phyloP scores from a whole-genome alignment of 2,329 filamentous ascomycete species.

The Colletotrichum nymphaeae region DNA sequence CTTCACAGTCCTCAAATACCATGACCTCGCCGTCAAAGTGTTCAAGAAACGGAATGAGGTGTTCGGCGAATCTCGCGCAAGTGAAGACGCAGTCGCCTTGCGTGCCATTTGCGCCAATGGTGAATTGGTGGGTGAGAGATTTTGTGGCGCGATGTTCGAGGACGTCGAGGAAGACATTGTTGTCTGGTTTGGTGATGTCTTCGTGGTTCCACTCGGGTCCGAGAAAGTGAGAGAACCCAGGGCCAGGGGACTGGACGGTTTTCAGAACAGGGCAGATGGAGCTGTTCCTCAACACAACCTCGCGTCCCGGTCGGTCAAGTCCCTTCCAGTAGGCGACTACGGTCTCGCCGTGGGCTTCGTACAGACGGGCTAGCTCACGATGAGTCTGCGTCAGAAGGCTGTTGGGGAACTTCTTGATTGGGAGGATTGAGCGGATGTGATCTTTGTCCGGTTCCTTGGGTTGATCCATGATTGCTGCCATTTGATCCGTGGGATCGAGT shows the following conservation, averaged over 20 bases:
- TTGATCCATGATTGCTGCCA: background rate
- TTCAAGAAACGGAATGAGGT: too few relatives aligned
- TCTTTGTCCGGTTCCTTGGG: background rate
- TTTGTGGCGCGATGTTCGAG: conserved; percentile 52
- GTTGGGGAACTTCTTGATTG: background rate
- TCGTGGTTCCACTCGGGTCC: conserved; percentile 56
- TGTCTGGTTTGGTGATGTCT: conserved; percentile 49
- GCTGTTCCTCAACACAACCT: background rate
- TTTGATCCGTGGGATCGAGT: background rate
- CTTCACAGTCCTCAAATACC: background rate
- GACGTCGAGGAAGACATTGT: conserved; percentile 52
- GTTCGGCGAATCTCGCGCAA: background rate
- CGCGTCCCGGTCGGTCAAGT: background rate
- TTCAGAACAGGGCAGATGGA: background rate
- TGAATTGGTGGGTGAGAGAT: conserved; percentile 48
- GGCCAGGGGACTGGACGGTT: background rate
- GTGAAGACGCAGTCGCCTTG: background rate
- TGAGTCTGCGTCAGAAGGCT: background rate
- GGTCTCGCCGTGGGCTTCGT: background rate
- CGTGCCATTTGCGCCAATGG: conserved; percentile 42
- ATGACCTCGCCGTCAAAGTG: background rate
- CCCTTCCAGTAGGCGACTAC: background rate
- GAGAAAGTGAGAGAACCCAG: conserved; percentile 42
- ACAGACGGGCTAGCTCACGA: background rate
- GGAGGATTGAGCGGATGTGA: background rate